Conservation (phyloP, 768 basidiomycete genomes). For the Lactarius trivialis region DNA sequence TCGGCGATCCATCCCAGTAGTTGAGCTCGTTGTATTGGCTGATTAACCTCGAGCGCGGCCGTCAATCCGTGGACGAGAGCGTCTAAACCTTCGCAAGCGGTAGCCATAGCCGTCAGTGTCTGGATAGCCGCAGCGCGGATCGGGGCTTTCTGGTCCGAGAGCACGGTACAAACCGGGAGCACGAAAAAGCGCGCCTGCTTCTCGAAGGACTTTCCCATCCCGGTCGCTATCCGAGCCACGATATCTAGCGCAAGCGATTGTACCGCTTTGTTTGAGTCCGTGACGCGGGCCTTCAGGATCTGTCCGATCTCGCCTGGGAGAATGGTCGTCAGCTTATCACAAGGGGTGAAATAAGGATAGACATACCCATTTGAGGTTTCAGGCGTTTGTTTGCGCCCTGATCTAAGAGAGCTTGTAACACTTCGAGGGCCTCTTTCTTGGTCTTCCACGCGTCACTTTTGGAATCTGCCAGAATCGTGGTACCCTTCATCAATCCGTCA, state of each 20-base stretch:
- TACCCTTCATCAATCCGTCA: conserved; percentile 76
- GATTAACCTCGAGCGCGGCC: conserved; percentile 75
- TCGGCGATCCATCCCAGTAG: conserved; percentile 75
- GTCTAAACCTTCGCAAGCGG: conserved; percentile 80
- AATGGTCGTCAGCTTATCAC: conserved; percentile 10
- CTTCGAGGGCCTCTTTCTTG: conserved; percentile 91
- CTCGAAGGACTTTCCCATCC: conserved; percentile 96
- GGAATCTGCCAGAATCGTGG: conserved; percentile 71
- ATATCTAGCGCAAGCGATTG: conserved; percentile 87
- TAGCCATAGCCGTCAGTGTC: conserved; percentile 76
- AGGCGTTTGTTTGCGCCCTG: conserved; percentile 89
- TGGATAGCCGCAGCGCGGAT: conserved; percentile 73
- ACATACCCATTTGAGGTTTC: conserved; percentile 81
- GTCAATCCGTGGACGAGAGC: conserved; percentile 72
- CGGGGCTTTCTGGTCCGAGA: conserved; percentile 89
- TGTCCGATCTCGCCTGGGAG: conserved; percentile 79
- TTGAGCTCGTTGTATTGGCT: conserved; percentile 80
- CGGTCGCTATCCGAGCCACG: conserved; percentile 80
- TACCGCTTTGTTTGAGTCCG: conserved; percentile 91
- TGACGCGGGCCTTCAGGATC: conserved; percentile 80
- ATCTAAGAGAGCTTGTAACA: conserved; percentile 75
- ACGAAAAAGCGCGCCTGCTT: conserved; percentile 76
- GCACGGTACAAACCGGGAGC: conserved; percentile 69
- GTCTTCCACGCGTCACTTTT: conserved; percentile 97
- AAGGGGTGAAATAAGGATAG: not conserved